A percentile compares a stretch with the other conserved stretches of the same genome.
phyloP scores from a whole-genome alignment of 2,329 filamentous ascomycete species.

The Blastomyces parvus region DNA sequence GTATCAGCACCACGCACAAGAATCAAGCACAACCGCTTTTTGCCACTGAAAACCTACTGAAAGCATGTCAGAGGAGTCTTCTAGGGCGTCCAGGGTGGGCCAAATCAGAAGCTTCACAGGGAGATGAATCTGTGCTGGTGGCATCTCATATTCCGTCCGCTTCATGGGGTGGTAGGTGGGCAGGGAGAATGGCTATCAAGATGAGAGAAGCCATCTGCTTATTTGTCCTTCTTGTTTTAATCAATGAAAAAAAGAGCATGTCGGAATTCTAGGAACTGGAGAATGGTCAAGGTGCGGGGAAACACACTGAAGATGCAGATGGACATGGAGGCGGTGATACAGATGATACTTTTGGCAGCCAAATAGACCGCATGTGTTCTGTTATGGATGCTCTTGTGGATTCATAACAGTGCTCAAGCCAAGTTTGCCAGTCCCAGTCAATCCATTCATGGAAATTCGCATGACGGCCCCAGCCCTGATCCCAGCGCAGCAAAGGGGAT shows the following conservation, averaged over 20 bases:
- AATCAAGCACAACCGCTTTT: neutral
- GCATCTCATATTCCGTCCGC: neutral
- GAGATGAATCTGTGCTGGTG: neutral
- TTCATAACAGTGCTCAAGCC: constrained; percentile 11
- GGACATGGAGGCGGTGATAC: neutral
- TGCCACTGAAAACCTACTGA: neutral
- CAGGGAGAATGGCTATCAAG: neutral
- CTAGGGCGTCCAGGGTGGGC: neutral
- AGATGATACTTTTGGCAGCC: constrained; percentile 8
- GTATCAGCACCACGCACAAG: neutral
- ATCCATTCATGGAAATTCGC: constrained; percentile 13
- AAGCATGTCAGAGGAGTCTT: neutral
- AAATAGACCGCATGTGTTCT: constrained; percentile 8
- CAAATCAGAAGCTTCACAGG: neutral
- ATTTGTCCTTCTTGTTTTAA: constrained; percentile 5
- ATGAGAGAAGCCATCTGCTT: constrained; percentile 1
- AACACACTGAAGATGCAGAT: constrained; percentile 2
- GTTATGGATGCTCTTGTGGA: constrained; percentile 9
- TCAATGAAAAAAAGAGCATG: neutral
- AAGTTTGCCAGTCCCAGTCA: constrained; percentile 14
- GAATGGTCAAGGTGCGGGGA: neutral
- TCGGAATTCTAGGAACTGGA: constrained; percentile 1
- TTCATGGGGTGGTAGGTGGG: neutral
- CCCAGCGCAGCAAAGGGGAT: constrained; percentile 11
- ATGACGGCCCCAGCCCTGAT: constrained; percentile 1